These are phyloP conservation scores for Chlorella sp. DNA, from an alignment of 139 green algal species.

Conservation along the genomic window DNA sequence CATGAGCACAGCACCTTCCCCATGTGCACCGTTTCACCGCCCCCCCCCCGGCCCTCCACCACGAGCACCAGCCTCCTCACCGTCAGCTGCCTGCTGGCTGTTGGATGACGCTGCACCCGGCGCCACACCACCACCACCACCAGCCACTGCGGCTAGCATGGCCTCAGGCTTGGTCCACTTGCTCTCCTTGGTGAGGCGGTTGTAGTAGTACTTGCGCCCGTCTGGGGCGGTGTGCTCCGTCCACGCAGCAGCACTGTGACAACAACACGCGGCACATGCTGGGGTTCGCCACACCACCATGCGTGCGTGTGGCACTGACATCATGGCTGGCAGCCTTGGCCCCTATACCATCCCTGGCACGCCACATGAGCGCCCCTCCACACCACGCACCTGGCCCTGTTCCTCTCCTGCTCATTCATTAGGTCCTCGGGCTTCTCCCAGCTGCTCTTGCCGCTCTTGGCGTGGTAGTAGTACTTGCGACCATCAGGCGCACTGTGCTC, in stretches of 20 bases:
- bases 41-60: too few relatives aligned
- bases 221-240: constrained; percentile 79
- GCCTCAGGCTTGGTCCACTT: constrained; percentile 78
- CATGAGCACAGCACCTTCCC: too few relatives aligned
- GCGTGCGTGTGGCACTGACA: background rate
- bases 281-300: too few relatives aligned
- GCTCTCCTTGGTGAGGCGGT: constrained; percentile 70
- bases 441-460: constrained; percentile 55
- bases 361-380: too few relatives aligned
- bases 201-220: constrained; percentile 90
- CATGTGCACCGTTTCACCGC: too few relatives aligned
- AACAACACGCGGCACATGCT: too few relatives aligned
- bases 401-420: constrained; percentile 26
- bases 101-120: too few relatives aligned
- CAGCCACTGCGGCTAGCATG: constrained; percentile 32
- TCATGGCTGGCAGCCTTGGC: too few relatives aligned
- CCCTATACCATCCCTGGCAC: too few relatives aligned
- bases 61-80: too few relatives aligned
- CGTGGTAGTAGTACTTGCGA: constrained; percentile 93
- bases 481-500: constrained; percentile 86
- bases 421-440: constrained; percentile 89
- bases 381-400: constrained; percentile 16
- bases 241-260: too few relatives aligned
- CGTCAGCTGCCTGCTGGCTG: too few relatives aligned
- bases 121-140: constrained; percentile 7